phyloP scores from a whole-genome alignment of 2,329 filamentous ascomycete species.

The Didymella pinodella region DNA sequence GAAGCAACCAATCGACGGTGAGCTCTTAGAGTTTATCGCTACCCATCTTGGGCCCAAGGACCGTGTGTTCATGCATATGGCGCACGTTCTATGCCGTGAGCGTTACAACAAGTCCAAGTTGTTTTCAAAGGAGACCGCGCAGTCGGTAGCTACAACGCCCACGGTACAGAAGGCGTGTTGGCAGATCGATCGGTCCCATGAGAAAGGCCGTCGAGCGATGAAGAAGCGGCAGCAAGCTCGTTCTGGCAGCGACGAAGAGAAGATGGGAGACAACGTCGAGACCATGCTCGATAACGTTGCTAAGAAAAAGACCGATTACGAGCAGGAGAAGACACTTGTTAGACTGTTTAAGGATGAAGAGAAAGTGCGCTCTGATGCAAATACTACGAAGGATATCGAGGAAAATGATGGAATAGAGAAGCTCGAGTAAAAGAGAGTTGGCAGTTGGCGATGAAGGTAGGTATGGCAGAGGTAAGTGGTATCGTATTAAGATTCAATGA shows the following conservation, averaged over 20 bases:
- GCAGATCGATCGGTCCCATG: constrained; percentile 6
- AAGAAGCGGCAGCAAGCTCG: no score
- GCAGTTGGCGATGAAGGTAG: not conserved
- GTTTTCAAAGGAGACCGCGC: not conserved
- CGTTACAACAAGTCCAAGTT: constrained; percentile 1
- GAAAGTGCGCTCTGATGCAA: not conserved
- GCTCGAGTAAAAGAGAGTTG: not conserved
- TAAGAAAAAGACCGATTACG: not conserved
- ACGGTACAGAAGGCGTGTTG: not conserved
- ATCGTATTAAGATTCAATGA: not conserved
- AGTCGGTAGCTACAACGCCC: constrained; percentile 3
- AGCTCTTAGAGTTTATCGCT: not conserved
- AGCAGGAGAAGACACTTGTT: not conserved
- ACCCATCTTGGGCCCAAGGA: not conserved
- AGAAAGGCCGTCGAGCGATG: no score
- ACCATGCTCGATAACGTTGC: not conserved
- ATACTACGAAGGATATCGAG: not conserved
- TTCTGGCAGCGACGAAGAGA: not conserved
- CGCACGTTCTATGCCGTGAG: constrained; percentile 5
- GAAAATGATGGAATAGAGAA: not conserved
- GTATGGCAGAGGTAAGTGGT: not conserved
- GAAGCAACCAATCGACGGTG: not conserved
- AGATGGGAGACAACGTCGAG: not conserved
- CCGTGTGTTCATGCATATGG: constrained; percentile 4
- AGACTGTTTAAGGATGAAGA: not conserved